Conservation (phyloP, 2,329 filamentous ascomycete species). For the Epichloe coenophiala region DNA sequence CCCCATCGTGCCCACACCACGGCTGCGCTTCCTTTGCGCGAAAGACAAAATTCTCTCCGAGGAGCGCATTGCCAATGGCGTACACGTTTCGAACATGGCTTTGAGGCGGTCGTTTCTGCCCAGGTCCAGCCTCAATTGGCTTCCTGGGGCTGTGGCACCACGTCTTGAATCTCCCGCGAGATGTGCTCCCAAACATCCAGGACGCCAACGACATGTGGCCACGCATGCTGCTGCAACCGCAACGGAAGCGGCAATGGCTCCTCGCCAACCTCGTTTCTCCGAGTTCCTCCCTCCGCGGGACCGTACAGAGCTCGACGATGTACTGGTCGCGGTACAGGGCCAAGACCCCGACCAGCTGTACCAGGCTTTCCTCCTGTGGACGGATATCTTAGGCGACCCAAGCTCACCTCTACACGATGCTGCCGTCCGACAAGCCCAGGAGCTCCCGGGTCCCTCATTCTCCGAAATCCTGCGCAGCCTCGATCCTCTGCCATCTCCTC, state of each 20-base stretch:
- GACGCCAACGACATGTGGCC: slow-evolving; percentile 13
- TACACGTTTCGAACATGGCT: slow-evolving; percentile 15
- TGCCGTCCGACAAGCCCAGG: slow-evolving; percentile 18
- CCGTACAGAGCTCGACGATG: slow-evolving; percentile 10
- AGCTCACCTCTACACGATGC: slow-evolving; percentile 9
- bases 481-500: too few relatives aligned
- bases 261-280: slow-evolving; percentile 3
- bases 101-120: slow-evolving; percentile 14
- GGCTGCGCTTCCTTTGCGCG: not conserved
- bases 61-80: not conserved
- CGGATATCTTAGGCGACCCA: slow-evolving; percentile 9
- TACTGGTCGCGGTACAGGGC: slow-evolving; percentile 20
- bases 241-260: slow-evolving; percentile 2
- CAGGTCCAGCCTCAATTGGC: slow-evolving; percentile 12
- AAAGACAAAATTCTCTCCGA: not conserved
- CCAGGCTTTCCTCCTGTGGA: slow-evolving; percentile 16
- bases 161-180: slow-evolving; percentile 12
- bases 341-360: slow-evolving; percentile 12
- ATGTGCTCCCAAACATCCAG: slow-evolving; percentile 2
- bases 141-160: slow-evolving; percentile 7
- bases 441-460: slow-evolving; percentile 42
- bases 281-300: slow-evolving; percentile 6
- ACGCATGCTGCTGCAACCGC: slow-evolving; percentile 7
- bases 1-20: not conserved
- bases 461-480: slow-evolving; percentile 49